Evolutionary conservation across 2,329 filamentous ascomycete genomes (phyloP), one percentile per base, ranked within the genome.

Genomic region (Verticillium zaregamsianum): DNA sequence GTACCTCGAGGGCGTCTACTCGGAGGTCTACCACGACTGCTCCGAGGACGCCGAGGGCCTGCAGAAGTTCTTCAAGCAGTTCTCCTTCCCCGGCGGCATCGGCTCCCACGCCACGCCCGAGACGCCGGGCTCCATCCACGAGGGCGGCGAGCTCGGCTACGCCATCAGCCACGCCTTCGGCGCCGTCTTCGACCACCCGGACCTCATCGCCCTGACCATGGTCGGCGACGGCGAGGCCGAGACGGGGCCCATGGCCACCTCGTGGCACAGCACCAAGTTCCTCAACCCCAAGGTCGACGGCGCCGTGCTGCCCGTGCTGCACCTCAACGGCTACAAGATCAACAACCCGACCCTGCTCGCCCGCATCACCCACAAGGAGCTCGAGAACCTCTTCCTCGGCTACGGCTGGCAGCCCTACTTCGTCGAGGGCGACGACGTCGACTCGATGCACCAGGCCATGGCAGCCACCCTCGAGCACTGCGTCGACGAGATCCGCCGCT

Each of bases 311-410:
- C 90, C 90, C 0, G 86, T 93, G 6, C 81, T 93, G 12, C 90
- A 93, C 73, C 80, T 93, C 37, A 93, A 93, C 68, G 90, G 90
- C 56, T 93, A 93, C 82, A 93, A 93, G 80, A 93, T 93, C 79
- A 91, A 91, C 79, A 91, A 92, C 74, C 89, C 89, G 9, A 93
- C 87, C 5, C 71, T 93, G 0, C 82, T 93, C 17, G 86, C 90
- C 15, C 86, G 90, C 66, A 89, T 93, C 70, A 85, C 85, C 54
- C 89, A 92, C 72, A 85, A 90, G 64, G 90, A 93, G 75, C 80
- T 93, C 6, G 82, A 86, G 67, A 78, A 82, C 28, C 79, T 93
- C 20, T 90, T 93, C 74, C 66, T 84, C 52, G 90, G 90, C 33
- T 93, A 92, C 69, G 90, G 90, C 66, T 93, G 89, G 87, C 85